Evolutionary conservation across 768 basidiomycete species (phyloP).

Genomic region (Mycena alexandri): DNA sequence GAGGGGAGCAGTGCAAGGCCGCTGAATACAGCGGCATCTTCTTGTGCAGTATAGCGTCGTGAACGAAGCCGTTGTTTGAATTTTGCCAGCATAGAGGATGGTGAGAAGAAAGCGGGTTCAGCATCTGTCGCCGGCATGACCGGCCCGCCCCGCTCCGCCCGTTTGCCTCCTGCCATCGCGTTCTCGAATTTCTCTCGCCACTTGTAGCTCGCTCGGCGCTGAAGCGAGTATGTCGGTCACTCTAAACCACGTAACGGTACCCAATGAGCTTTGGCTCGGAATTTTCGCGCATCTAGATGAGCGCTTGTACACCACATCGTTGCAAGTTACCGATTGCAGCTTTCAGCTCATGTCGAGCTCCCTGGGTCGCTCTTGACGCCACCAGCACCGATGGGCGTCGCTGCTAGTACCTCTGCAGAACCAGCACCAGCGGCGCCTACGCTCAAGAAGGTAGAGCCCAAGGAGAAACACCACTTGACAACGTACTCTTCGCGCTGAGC

Average conservation of each 20-base stretch:
- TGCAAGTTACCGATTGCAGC: constrained; percentile 14
- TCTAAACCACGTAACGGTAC: constrained; percentile 48
- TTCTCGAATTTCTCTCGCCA: too few species aligned
- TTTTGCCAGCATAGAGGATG: not conserved
- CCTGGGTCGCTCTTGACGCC: constrained; percentile 77
- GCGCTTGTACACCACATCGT: constrained; percentile 37
- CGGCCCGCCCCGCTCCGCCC: too few species aligned
- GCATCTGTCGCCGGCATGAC: too few species aligned
- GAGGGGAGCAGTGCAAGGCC: not conserved
- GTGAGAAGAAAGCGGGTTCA: too few species aligned
- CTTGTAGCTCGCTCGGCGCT: too few species aligned
- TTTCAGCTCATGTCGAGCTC: constrained; percentile 82
- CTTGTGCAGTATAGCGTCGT: not conserved
- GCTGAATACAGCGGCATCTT: not conserved
- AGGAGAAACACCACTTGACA: constrained; percentile 91
- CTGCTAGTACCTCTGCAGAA: constrained; percentile 56
- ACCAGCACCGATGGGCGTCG: constrained; percentile 58
- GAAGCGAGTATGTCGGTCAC: too few species aligned
- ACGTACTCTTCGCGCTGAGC: constrained; percentile 79
- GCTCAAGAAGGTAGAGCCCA: constrained; percentile 77
- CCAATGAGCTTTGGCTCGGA: constrained; percentile 67
- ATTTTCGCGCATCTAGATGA: constrained; percentile 54
- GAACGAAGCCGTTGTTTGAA: not conserved
- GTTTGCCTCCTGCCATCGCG: too few species aligned
- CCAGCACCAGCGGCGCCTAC: constrained; percentile 59